Evolutionary conservation across 2,329 filamentous ascomycete genomes (phyloP).

Genomic region (Annulohypoxylon truncatum): DNA sequence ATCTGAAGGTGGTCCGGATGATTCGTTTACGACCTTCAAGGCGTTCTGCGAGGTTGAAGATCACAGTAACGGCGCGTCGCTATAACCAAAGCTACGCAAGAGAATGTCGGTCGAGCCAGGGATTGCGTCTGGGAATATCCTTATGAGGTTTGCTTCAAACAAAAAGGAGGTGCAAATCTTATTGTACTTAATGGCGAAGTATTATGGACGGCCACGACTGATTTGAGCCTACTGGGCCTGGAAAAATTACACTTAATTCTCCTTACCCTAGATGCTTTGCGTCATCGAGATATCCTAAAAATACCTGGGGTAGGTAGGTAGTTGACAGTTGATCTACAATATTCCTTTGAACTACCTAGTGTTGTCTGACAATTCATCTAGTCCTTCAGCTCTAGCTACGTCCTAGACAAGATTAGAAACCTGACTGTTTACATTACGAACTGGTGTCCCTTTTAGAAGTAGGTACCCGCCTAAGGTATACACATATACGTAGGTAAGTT

Average conservation of each 20-base stretch:
- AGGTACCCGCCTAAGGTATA: not conserved
- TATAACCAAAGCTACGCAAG: conserved; percentile 8
- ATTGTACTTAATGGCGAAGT: not conserved
- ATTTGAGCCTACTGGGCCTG: not conserved
- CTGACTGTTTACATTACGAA: not conserved
- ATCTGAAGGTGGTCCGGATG: conserved; percentile 68
- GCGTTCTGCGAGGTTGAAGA: conserved; percentile 88
- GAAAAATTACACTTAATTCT: not conserved
- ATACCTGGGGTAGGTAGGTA: not conserved
- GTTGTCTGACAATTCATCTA: no score
- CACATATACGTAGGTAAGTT: not conserved
- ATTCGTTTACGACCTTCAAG: conserved; percentile 88
- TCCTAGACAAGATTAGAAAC: no score
- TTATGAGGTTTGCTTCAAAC: not conserved
- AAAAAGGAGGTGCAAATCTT: not conserved
- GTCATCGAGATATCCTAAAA: conserved; percentile 28
- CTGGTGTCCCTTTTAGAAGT: not conserved
- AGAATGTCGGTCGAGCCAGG: not conserved
- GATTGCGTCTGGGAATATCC: not conserved
- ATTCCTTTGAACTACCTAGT: not conserved
- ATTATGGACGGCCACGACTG: not conserved
- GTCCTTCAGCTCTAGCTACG: no score
- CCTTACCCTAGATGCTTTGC: not conserved
- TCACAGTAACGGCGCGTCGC: conserved; percentile 51
- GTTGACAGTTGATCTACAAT: not conserved